Percentiles rank a stretch among this genome's conserved stretches.
Evolutionary conservation across 148 eudicot species (phyloP).

Genomic region (Vaccinium macrocarpon): DNA sequence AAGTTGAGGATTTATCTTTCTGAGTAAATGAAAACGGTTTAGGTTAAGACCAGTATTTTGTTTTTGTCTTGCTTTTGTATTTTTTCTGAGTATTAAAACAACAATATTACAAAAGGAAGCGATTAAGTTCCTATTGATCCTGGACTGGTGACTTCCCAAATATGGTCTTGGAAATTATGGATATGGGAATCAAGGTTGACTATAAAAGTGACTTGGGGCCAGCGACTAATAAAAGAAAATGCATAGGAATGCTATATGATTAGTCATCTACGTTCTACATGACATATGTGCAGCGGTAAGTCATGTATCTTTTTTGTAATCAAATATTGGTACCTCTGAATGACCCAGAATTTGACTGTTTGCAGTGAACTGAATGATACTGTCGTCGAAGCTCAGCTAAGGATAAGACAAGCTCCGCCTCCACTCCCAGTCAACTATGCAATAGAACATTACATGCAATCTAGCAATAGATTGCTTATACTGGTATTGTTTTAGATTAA

Average conservation of each 20-base stretch:
- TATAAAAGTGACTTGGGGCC: background rate
- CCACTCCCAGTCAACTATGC: constrained; percentile 65
- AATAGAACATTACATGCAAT: constrained; percentile 52
- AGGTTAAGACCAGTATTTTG: background rate
- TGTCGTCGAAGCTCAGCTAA: constrained; percentile 87
- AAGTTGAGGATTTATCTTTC: background rate
- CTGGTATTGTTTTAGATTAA: constrained; percentile 47
- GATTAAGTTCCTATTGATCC: background rate
- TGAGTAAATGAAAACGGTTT: background rate
- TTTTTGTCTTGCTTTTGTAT: background rate
- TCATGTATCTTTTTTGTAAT: background rate
- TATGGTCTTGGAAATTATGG: background rate
- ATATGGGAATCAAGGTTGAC: background rate
- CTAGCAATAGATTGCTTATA: constrained; percentile 76
- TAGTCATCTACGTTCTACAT: background rate
- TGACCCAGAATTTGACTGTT: constrained; percentile 2
- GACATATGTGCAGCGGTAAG: constrained; percentile 4
- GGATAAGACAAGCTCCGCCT: constrained; percentile 83
- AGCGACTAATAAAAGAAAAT: background rate
- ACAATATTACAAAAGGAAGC: background rate
- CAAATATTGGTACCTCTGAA: background rate
- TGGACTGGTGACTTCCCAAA: background rate
- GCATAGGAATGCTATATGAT: background rate
- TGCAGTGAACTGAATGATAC: constrained; percentile 94
- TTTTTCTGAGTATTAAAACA: background rate